These are phyloP conservation scores for Xylariaceae sp. DNA, from an alignment of 2,329 filamentous ascomycete genomes.

Conservation along the genomic window DNA sequence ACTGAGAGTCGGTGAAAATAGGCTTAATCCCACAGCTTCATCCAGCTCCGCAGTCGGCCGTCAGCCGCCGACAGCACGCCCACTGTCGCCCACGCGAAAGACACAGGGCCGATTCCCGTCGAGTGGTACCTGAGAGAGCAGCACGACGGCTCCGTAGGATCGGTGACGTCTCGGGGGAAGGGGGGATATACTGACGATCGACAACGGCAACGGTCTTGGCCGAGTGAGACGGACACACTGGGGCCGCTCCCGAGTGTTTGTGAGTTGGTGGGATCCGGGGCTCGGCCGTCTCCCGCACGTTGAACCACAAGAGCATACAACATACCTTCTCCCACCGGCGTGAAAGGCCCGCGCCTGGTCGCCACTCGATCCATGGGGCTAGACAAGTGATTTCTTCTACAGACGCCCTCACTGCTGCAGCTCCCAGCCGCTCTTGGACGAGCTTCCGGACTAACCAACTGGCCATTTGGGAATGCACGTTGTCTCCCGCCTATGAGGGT, in stretches of 20 bases:
- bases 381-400: slow-evolving; percentile 21
- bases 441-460: slow-evolving; percentile 30
- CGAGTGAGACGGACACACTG: slow-evolving; percentile 8
- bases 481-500: slow-evolving; percentile 36
- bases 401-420: slow-evolving; percentile 27
- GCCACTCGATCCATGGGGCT: slow-evolving; percentile 22
- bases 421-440: slow-evolving; percentile 26
- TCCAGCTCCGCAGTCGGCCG: no score
- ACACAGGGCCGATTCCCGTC: no score
- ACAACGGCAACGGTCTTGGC: no score
- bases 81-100: no score
- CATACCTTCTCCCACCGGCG: slow-evolving; percentile 17
- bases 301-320: slow-evolving; percentile 15
- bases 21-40: no score
- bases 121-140: no score
- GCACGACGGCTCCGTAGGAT: no score
- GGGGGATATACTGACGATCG: no score
- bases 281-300: slow-evolving; percentile 20
- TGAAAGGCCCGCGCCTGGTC: slow-evolving; percentile 19
- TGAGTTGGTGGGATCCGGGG: slow-evolving; percentile 21
- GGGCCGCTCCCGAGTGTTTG: slow-evolving; percentile 18
- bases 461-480: slow-evolving; percentile 40
- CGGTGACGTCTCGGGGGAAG: no score
- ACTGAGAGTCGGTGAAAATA: no score
- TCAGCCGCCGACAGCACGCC: no score